Conservation (phyloP, 1,284 basidiomycete genomes). For the Cutaneotrichosporon mucoides region DNA sequence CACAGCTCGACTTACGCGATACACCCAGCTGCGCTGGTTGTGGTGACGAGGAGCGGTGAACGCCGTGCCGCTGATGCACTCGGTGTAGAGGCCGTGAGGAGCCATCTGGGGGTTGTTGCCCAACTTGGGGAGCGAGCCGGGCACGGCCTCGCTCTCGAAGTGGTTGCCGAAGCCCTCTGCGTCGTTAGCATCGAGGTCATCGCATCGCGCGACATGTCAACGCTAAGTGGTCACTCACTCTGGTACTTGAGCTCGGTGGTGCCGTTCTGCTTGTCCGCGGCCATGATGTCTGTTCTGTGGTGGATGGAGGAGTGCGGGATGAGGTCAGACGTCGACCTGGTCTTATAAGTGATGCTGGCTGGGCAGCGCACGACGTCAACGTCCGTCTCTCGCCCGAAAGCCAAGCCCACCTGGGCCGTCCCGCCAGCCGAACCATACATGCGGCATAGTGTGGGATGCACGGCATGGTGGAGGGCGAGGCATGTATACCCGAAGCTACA, state of each 20-base stretch:
- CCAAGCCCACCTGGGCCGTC: too few species aligned
- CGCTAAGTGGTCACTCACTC: neutral
- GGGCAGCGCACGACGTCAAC: neutral
- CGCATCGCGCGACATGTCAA: neutral
- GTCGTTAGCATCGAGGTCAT: neutral
- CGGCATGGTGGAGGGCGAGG: too few species aligned
- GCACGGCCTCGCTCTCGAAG: constrained; percentile 9
- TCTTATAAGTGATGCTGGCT: neutral
- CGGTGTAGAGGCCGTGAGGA: constrained; percentile 61
- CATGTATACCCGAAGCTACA: too few species aligned
- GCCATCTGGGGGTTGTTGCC: constrained; percentile 63
- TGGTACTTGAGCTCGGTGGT: constrained; percentile 7
- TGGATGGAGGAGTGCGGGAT: neutral
- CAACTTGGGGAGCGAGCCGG: constrained; percentile 51
- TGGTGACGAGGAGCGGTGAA: constrained; percentile 58
- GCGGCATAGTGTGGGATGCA: too few species aligned
- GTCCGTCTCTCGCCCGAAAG: neutral
- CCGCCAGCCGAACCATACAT: too few species aligned
- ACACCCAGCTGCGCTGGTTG: constrained; percentile 52
- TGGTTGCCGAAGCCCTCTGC: constrained; percentile 15
- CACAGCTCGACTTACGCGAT: too few species aligned
- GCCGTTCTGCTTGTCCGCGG: neutral
- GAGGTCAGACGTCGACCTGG: neutral
- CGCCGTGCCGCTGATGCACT: constrained; percentile 58
- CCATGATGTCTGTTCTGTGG: neutral